Evolutionary conservation across 306 rosid species (phyloP), one percentile per base, ranked within the genome.

Genomic region (Glycine latifolia): DNA sequence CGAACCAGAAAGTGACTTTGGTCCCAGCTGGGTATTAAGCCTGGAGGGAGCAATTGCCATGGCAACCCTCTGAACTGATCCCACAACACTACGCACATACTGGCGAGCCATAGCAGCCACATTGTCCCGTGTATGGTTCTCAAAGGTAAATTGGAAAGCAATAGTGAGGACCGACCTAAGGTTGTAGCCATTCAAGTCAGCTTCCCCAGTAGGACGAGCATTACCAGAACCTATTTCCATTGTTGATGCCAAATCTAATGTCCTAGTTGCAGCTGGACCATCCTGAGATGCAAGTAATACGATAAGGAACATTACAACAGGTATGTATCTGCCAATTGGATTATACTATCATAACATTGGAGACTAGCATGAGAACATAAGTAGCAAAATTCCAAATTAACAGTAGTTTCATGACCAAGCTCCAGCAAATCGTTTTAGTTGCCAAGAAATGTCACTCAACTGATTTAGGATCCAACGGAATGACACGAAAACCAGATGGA

Each of bases 91-190:
- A 2, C 99, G 98, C 71, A 95, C 97, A 13, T 92, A 95, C 78
- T 95, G 99, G 56, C 99, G 99, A 68, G 99, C 99, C 99, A 95
- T 95, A 4, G 96, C 93, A 83, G 99, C 98, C 41, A 95, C 99
- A 82, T 82, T 95, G 85, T 95, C 99, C 3, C 91, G 90, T 54
- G 85, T 10, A 82, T 93, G 97, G 82, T 89, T 91, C 92, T 95
- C 99, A 49, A 89, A 95, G 66, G 94, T 93, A 68, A 93, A 95
- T 62, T 95, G 99, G 82, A 95, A 95, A 20, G 99, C 99, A 10
- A 95, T 95, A 2, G 99, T 95, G 70, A 95, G 90, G 75, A 95
- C 97, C 0, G 99, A 95, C 70, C 99, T 71, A 71, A 88, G 96
- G 77, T 91, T 95, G 88, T 93, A 92, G 31, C 86, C 77, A 43